Base-by-base conservation (phyloP, 495 filamentous ascomycete species). In the Tirmania nivea region DNA sequence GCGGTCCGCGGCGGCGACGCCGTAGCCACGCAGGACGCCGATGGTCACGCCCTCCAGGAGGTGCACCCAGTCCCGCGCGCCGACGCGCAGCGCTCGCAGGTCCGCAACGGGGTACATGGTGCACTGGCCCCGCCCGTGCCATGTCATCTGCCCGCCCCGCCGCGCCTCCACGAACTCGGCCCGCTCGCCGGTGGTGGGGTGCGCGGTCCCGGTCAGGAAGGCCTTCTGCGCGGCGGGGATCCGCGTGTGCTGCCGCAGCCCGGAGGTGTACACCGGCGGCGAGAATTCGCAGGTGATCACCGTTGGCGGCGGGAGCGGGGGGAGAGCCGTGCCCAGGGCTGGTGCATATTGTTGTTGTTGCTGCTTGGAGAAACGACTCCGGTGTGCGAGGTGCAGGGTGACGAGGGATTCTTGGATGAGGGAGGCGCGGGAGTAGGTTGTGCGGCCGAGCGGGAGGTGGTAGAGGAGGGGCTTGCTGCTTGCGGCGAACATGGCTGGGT, bases 181-280 rank as follows among this genome's bases (percentile, higher is more conserved):
- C 14, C 80, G 81, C 54, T 93, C 81, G 42, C 94, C 78, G 12
- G 85, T 71, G 1, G 87, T 89, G 36, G 86, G 84, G 53, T 95
- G 86, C 58, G 82, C 83, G 16, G 89, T 85, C 55, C 84, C 81
- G 54, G 77, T 73, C 55, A 79, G 78, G 35, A 85, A 78, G 64
- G 84, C 84, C 57, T 83, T 83, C 61, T 86, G 82, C 61, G 85
- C 85, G 48, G 81, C 84, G 36, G 39, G 39, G 17, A 19, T 14
- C 14, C 8, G 39, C 9, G 39, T 19, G n/a, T 83, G 77, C 66
- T 86, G 82, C 64, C 86, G 82, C 55, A 85, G 75, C 67, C 85
- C 96, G 59, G 84, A 92, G 71, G 96, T 96, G 63, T 87, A 85
- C 31, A 97, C 76, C 69, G 95, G 95, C 45, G 85, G 81, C 68